Evolutionary conservation across 83 land plant species (phyloP).

Genomic region (Picea abies): DNA sequence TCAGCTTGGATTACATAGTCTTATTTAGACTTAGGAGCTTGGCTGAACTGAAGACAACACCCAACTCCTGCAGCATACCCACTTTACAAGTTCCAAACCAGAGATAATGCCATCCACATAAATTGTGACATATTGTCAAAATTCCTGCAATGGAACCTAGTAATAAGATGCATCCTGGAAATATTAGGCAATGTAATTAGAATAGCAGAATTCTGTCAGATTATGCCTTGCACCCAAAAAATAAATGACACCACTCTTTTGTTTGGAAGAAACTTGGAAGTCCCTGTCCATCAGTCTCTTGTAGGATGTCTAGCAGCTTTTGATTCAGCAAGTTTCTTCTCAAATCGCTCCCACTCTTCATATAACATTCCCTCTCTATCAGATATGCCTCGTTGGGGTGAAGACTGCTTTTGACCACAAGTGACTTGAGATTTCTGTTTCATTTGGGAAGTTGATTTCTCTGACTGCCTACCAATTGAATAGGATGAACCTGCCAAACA

Average conservation of each 20-base stretch:
- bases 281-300: neutral
- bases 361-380: neutral
- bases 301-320: neutral
- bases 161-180: no score
- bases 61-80: neutral
- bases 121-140: no score
- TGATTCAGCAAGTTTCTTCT: slow-evolving; percentile 15
- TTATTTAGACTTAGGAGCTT: neutral
- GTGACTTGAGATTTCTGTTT: neutral
- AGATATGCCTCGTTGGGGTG: neutral
- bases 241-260: neutral
- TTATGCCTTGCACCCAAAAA: neutral
- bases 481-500: slow-evolving; percentile 2
- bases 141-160: no score
- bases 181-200: neutral
- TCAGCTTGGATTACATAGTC: neutral
- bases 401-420: neutral
- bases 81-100: neutral
- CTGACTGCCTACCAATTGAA: neutral
- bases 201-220: neutral
- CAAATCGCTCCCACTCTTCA: slow-evolving; percentile 17
- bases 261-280: neutral
- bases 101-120: neutral
- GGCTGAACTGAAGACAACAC: neutral
- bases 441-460: neutral